Base-by-base conservation (phyloP, 257 asterid genomes). In the Buddleja alternifolia region DNA sequence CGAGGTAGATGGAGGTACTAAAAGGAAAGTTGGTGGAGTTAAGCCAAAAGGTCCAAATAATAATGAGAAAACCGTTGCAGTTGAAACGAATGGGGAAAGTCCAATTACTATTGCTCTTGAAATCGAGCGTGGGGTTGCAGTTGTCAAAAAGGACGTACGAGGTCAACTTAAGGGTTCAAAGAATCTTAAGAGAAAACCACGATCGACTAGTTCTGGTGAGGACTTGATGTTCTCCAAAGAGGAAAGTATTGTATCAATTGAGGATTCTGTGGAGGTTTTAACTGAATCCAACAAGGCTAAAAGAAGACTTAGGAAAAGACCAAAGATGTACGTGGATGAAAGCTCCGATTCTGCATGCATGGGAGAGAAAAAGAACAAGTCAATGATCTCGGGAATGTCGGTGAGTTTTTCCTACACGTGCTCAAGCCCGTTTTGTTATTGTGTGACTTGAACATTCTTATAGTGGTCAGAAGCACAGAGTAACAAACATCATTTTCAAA, bases 371-470 rank as follows among this genome's bases (percentile, higher is more conserved):
- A 67, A 44, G 51, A 73, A 14, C 41, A 74, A 39, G 44, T 56
- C 73, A 67, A 36, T 63, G 17, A 23, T 5, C 24, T 71, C 56
- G n/a, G 78, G 67, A 71, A 72, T 59, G 65, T 50, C 44, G 60
- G 87, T 84, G 70, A 81, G 87, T 71, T 65, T 64, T 46, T 37
- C 15, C 24, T 19, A 52, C 48, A 36, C 50, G 62, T 60, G 56
- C 23, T 65, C 45, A 47, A 8, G 44, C 17, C 24, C 6, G 53
- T 15, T 79, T 65, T 50, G 20, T 77, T 58, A 24, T 57, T 60
- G 14, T 24, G 32, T 36, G 29, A 73, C 21, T 17, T 7, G 23
- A 53, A 16, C 16, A 40, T 47, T 37, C 32, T 5, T 47, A 17
- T 70, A 45, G 48, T 14, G 12, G 23, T 17, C 41, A 20, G 60